These are phyloP conservation scores for Jaltomata sinuosa DNA, from an alignment of 257 asterid species.

Conservation along the genomic window DNA sequence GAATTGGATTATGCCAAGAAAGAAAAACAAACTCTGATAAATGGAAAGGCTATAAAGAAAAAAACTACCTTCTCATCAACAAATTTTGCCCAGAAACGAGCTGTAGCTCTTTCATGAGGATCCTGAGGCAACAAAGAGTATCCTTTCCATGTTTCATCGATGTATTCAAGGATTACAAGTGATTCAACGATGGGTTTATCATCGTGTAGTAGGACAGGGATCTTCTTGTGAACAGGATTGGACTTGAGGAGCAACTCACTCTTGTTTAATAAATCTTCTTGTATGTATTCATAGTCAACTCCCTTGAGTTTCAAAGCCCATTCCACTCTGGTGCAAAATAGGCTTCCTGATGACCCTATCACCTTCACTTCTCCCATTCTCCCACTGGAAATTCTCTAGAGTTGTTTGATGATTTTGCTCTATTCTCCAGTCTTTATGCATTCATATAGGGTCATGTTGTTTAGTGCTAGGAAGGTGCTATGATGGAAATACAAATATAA, in stretches of 20 bases:
- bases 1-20: neutral
- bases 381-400: neutral
- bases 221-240: conserved; percentile 41
- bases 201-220: conserved; percentile 39
- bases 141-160: conserved; percentile 35
- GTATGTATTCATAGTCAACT: conserved; percentile 16
- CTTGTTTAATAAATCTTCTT: conserved; percentile 31
- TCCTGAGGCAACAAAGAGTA: conserved; percentile 25
- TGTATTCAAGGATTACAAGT: conserved; percentile 30
- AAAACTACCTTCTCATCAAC: conserved; percentile 35
- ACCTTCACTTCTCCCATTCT: conserved; percentile 24
- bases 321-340: conserved; percentile 25
- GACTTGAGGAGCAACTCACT: conserved; percentile 28
- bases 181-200: conserved; percentile 26
- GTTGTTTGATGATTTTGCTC: neutral
- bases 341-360: conserved; percentile 21
- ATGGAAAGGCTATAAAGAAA: neutral
- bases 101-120: conserved; percentile 31
- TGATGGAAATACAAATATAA: neutral
- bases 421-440: neutral
- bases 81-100: conserved; percentile 46
- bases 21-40: neutral
- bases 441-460: neutral
- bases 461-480: neutral
- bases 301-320: conserved; percentile 43